These are phyloP conservation scores for Blumeria hordei DNA, from an alignment of 2,329 filamentous ascomycete species.

Conservation along the genomic window DNA sequence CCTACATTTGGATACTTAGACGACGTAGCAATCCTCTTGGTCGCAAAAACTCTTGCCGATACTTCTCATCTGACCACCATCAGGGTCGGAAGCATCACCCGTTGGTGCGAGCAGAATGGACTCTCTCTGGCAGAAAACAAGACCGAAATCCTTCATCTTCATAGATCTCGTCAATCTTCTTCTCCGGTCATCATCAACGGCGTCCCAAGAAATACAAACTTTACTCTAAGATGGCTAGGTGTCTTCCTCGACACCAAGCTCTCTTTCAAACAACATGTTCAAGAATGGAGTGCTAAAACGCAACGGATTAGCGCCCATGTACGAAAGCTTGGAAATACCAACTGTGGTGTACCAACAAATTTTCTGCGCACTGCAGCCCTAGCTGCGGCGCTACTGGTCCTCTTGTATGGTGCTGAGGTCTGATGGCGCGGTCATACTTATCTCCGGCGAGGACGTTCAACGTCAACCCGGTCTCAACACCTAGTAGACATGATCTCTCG, in stretches of 20 bases:
- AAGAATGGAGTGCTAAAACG: neutral
- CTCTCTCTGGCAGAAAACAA: no score
- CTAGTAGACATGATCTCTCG: neutral
- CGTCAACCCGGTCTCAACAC: neutral
- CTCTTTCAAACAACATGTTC: neutral
- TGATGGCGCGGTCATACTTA: neutral
- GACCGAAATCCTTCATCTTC: neutral
- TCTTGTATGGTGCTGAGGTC: neutral
- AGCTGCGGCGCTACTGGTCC: neutral
- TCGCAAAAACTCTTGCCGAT: neutral
- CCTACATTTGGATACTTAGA: neutral
- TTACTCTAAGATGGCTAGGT: neutral
- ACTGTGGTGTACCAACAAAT: neutral
- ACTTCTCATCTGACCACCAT: no score
- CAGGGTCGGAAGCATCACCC: no score
- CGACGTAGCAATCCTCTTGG: neutral
- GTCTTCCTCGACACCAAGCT: neutral
- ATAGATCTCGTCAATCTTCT: neutral
- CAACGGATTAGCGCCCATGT: neutral
- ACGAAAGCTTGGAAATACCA: neutral
- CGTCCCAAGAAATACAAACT: neutral
- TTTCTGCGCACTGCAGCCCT: neutral
- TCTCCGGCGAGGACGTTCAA: neutral
- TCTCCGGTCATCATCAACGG: neutral
- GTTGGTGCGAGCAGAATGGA: no score